Percentiles rank a stretch among this genome's conserved stretches.
phyloP scores from a whole-genome alignment of 768 basidiomycete genomes.

The Tremella mesenterica region DNA sequence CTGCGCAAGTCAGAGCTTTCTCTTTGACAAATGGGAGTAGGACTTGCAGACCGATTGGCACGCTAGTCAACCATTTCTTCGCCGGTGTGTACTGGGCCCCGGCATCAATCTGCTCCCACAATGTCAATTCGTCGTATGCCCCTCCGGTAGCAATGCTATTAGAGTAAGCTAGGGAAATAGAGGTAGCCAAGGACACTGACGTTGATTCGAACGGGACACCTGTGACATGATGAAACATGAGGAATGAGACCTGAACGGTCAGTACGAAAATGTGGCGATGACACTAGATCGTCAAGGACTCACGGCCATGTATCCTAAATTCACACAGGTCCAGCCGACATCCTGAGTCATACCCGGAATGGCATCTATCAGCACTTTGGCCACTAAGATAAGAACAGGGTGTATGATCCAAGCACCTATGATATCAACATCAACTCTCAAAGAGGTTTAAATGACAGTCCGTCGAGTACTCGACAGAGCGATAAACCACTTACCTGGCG shows the following conservation, averaged over 20 bases:
- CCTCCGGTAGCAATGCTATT: constrained; percentile 52
- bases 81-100: constrained; percentile 98
- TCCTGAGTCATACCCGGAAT: constrained; percentile 90
- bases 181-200: constrained; percentile 13
- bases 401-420: constrained; percentile 97
- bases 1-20: constrained; percentile 47
- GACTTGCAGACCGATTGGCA: constrained; percentile 78
- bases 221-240: constrained; percentile 98
- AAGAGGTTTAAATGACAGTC: too few species aligned
- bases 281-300: constrained; percentile 46
- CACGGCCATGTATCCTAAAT: constrained; percentile 81
- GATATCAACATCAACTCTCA: too few species aligned
- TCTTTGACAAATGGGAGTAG: background rate
- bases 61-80: constrained; percentile 88
- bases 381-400: constrained; percentile 77
- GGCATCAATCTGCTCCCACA: constrained; percentile 99
- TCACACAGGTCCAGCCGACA: constrained; percentile 89
- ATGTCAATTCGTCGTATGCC: constrained; percentile 91
- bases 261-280: too few species aligned
- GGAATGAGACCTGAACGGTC: constrained; percentile 66
- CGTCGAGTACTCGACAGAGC: background rate
- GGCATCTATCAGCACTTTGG: constrained; percentile 87
- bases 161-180: constrained; percentile 47
- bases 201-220: constrained; percentile 82
- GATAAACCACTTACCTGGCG: constrained; percentile 39